These are phyloP conservation scores for Mycena rosella DNA, from an alignment of 768 basidiomycete genomes.

Conservation along the genomic window DNA sequence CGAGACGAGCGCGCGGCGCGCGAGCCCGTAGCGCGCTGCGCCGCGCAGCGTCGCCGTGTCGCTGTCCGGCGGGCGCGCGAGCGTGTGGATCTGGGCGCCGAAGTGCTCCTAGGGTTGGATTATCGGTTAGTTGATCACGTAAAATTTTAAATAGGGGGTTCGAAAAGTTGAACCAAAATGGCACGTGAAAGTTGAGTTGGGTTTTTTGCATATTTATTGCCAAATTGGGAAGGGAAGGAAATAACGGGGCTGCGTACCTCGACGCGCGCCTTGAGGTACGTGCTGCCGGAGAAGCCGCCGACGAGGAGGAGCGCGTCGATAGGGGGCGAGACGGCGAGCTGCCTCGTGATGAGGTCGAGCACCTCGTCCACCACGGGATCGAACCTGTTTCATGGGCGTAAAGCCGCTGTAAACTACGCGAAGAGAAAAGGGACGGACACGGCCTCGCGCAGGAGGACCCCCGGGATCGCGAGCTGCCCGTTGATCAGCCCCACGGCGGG, in stretches of 20 bases:
- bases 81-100: constrained; percentile 72
- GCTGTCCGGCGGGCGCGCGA: constrained; percentile 87
- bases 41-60: constrained; percentile 92
- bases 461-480: constrained; percentile 87
- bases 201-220: too few species aligned
- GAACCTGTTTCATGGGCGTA: constrained; percentile 55
- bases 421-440: constrained; percentile 53
- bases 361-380: constrained; percentile 85
- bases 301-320: constrained; percentile 91
- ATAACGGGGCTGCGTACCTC: constrained; percentile 61
- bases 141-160: background rate
- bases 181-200: background rate
- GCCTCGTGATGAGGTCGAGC: constrained; percentile 26
- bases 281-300: constrained; percentile 90
- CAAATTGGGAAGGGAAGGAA: too few species aligned
- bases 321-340: constrained; percentile 33
- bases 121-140: too few species aligned
- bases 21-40: constrained; percentile 89
- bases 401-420: background rate
- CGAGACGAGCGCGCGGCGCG: constrained; percentile 80
- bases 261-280: constrained; percentile 85
- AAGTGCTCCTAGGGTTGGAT: constrained; percentile 69
- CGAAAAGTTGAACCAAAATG: constrained; percentile 4
- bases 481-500: constrained; percentile 83
- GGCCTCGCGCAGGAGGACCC: constrained; percentile 80